Percentiles rank a stretch among this genome's conserved stretches.
Evolutionary conservation across 257 asterid species (phyloP).

Genomic region (Ilex asprella): DNA sequence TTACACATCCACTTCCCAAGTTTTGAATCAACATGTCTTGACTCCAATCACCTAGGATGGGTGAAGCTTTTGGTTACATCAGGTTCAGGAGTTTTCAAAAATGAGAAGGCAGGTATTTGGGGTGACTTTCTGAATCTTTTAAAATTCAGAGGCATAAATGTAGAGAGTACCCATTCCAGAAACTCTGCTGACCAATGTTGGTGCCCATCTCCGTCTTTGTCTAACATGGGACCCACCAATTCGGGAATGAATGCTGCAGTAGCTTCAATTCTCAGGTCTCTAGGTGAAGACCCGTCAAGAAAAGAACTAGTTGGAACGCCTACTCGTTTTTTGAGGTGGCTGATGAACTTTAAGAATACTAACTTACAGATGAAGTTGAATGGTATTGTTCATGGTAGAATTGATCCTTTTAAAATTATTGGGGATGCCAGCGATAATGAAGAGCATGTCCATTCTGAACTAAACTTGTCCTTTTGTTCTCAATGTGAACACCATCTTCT

Average conservation of each 20-base stretch:
- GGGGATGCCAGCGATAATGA: constrained; percentile 24
- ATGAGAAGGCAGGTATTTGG: constrained; percentile 53
- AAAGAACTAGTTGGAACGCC: constrained; percentile 75
- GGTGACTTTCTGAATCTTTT: constrained; percentile 64
- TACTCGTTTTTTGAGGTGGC: constrained; percentile 65
- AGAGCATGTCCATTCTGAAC: constrained; percentile 44
- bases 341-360: constrained; percentile 53
- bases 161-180: constrained; percentile 8
- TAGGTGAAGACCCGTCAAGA: constrained; percentile 82
- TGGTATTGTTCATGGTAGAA: constrained; percentile 33
- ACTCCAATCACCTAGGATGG: constrained; percentile 53
- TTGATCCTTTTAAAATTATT: constrained; percentile 20
- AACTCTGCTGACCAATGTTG: constrained; percentile 32
- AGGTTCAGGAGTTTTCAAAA: constrained; percentile 73
- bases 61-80: constrained; percentile 41
- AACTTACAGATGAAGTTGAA: constrained; percentile 55
- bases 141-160: constrained; percentile 45
- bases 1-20: constrained; percentile 64
- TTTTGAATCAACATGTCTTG: constrained; percentile 35
- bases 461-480: constrained; percentile 71
- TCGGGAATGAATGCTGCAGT: constrained; percentile 52
- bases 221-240: constrained; percentile 31
- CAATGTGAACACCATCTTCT: constrained; percentile 93
- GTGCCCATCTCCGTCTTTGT: constrained; percentile 52
- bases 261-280: constrained; percentile 45